Conservation (phyloP, 805 yeast species). For the Teunomyces atbi region DNA sequence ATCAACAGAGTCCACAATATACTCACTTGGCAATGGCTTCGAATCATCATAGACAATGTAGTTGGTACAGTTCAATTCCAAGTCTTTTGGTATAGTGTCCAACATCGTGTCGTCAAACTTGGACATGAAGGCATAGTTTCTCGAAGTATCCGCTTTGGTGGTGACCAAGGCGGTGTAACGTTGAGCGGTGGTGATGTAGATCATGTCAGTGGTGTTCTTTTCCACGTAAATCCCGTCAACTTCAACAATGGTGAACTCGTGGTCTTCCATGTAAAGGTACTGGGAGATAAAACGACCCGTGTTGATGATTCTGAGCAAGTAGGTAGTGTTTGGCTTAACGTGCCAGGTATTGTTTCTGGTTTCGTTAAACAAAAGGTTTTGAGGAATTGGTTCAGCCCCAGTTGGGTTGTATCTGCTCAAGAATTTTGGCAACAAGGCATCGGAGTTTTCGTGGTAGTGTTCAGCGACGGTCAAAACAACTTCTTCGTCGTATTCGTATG, state of each 20-base stretch:
- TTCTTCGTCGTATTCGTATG: constrained; percentile 82
- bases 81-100: constrained; percentile 66
- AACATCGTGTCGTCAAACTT: constrained; percentile 79
- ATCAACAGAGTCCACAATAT: constrained; percentile 43
- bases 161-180: constrained; percentile 78
- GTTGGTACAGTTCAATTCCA: constrained; percentile 71
- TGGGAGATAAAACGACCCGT: constrained; percentile 92
- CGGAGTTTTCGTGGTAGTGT: constrained; percentile 77
- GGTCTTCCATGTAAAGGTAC: constrained; percentile 85
- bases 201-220: constrained; percentile 62
- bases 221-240: constrained; percentile 89
- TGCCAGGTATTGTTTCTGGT: constrained; percentile 73
- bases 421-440: constrained; percentile 54
- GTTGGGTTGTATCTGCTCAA: constrained; percentile 82
- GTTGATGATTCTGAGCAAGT: constrained; percentile 76
- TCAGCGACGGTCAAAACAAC: constrained; percentile 67
- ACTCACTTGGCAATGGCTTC: constrained; percentile 44
- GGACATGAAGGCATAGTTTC: constrained; percentile 81
- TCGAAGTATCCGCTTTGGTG: constrained; percentile 61
- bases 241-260: constrained; percentile 80
- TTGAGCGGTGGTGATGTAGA: constrained; percentile 89
- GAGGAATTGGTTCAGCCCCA: constrained; percentile 98
- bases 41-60: constrained; percentile 57
- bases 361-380: constrained; percentile 74
- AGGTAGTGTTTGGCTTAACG: constrained; percentile 84